These are phyloP conservation scores for Xylaria sp. DNA, from an alignment of 2,329 filamentous ascomycete species.

Conservation along the genomic window DNA sequence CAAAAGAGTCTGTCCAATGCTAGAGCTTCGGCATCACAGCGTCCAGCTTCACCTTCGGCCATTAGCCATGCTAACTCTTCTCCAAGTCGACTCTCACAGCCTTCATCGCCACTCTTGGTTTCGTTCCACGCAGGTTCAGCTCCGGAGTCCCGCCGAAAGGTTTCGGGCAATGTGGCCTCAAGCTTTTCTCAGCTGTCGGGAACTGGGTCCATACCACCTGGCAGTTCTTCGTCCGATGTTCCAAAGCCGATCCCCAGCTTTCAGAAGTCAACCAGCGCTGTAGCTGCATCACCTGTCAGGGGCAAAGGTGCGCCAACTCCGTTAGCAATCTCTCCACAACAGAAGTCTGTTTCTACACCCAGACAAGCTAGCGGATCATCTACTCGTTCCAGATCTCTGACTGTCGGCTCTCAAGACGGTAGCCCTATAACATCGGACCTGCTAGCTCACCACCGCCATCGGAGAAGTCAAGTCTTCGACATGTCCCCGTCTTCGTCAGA, in stretches of 20 bases:
- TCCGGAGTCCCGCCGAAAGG: constrained; percentile 75
- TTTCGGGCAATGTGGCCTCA: constrained; percentile 84
- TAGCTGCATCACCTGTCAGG: constrained; percentile 53
- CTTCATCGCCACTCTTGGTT: constrained; percentile 88
- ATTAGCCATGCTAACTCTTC: constrained; percentile 77
- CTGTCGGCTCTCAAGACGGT: constrained; percentile 88
- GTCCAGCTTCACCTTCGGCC: constrained; percentile 81
- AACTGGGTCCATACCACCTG: constrained; percentile 60
- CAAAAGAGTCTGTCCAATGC: constrained; percentile 80
- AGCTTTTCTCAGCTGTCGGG: constrained; percentile 74
- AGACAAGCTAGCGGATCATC: constrained; percentile 57
- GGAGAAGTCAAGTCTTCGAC: constrained; percentile 90
- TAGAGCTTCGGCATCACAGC: constrained; percentile 58
- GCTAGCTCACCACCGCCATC: constrained; percentile 73
- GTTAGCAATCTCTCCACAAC: constrained; percentile 56
- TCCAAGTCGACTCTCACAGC: constrained; percentile 71
- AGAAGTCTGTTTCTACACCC: constrained; percentile 56
- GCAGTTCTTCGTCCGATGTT: constrained; percentile 65
- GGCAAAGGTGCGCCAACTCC: constrained; percentile 45
- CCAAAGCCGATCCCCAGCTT: constrained; percentile 56
- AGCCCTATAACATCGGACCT: constrained; percentile 67
- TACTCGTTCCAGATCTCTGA: constrained; percentile 78
- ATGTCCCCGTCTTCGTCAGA: constrained; percentile 97
- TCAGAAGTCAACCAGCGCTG: constrained; percentile 55
- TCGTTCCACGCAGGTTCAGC: constrained; percentile 86